Evolutionary conservation across 306 rosid genomes (phyloP).

Genomic region (Heteromeles arbutifolia): DNA sequence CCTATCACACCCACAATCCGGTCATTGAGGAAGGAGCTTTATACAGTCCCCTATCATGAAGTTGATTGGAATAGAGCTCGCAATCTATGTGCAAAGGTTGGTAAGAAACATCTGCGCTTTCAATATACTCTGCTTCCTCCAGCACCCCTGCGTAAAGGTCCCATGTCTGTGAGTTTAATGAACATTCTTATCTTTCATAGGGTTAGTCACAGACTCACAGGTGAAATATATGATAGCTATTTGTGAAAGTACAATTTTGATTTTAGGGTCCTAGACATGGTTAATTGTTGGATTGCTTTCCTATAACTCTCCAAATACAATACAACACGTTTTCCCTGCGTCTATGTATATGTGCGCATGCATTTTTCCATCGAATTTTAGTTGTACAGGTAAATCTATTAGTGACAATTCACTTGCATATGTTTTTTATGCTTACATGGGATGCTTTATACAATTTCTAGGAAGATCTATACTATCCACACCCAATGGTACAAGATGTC

Average conservation of each 20-base stretch:
- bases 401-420: not conserved
- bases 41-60: constrained; percentile 54
- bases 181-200: not conserved
- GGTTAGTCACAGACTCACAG: not conserved
- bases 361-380: not conserved
- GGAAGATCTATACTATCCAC: constrained; percentile 91
- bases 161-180: not conserved
- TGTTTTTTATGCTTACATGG: not conserved
- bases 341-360: not conserved
- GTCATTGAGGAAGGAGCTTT: constrained; percentile 80
- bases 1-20: constrained; percentile 64
- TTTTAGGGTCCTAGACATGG: not conserved
- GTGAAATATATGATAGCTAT: not conserved
- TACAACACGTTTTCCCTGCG: not conserved
- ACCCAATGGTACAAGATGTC: constrained; percentile 75
- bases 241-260: not conserved
- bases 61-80: constrained; percentile 75
- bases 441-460: constrained; percentile 20
- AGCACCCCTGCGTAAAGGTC: not conserved
- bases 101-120: constrained; percentile 13
- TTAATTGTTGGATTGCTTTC: not conserved
- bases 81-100: constrained; percentile 70
- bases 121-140: not conserved
- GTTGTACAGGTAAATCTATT: not conserved
- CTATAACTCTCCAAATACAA: not conserved